Evolutionary conservation across 805 yeast species (phyloP).

Genomic region (Saccharomycopsis selenospora): DNA sequence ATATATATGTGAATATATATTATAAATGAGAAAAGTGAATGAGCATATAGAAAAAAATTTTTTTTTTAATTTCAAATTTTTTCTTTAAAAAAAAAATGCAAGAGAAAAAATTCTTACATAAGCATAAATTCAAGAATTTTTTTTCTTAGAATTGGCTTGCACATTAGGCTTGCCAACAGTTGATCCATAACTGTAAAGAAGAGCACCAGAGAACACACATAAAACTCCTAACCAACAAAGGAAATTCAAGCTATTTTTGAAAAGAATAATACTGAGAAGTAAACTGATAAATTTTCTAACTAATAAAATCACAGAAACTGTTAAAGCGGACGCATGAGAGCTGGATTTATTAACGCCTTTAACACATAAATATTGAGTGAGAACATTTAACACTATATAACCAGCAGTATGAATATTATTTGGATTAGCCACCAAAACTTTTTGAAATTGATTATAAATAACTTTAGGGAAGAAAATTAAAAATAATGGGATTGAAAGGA

Average conservation of each 20-base stretch:
- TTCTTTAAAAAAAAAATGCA: too few relatives aligned
- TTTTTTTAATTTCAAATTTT: too few relatives aligned
- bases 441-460: not conserved
- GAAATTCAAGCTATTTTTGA: conserved; percentile 37
- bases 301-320: conserved; percentile 53
- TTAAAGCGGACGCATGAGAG: conserved; percentile 50
- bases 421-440: conserved; percentile 26
- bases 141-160: too few relatives aligned
- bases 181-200: conserved; percentile 31
- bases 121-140: too few relatives aligned
- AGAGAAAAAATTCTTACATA: too few relatives aligned
- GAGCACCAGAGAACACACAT: conserved; percentile 50
- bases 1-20: too few relatives aligned
- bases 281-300: conserved; percentile 58
- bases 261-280: conserved; percentile 45
- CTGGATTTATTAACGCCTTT: conserved; percentile 61
- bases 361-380: conserved; percentile 56
- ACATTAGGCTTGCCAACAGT: too few relatives aligned
- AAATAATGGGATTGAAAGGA: conserved; percentile 49
- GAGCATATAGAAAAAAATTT: too few relatives aligned
- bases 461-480: conserved; percentile 31
- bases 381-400: conserved; percentile 35
- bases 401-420: not conserved
- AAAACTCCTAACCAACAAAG: conserved; percentile 41
- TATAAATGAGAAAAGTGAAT: too few relatives aligned